These are phyloP conservation scores for Xerocomus minutiporus DNA, from an alignment of 1,284 basidiomycete genomes.

Conservation along the genomic window DNA sequence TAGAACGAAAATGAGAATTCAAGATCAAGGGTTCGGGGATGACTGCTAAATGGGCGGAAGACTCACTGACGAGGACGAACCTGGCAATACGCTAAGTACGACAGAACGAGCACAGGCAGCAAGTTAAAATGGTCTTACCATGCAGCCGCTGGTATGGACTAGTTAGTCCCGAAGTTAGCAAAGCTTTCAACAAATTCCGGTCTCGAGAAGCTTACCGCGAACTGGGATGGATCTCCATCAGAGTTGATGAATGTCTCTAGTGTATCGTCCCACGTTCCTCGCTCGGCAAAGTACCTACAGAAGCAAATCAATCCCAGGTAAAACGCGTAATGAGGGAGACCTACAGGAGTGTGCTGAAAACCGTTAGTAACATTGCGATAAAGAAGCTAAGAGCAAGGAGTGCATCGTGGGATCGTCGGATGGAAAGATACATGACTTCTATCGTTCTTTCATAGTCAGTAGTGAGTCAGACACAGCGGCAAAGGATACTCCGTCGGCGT, in stretches of 20 bases:
- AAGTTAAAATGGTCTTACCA: conserved; percentile 43
- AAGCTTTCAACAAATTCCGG: background rate
- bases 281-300: conserved; percentile 77
- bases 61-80: conserved; percentile 51
- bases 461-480: background rate
- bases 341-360: conserved; percentile 81
- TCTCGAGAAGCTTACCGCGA: conserved; percentile 44
- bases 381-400: conserved; percentile 84
- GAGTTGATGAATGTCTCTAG: conserved; percentile 77
- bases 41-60: background rate
- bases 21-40: background rate
- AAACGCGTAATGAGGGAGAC: conserved; percentile 25
- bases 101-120: background rate
- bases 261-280: conserved; percentile 80
- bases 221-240: conserved; percentile 77
- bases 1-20: background rate
- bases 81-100: conserved; percentile 8
- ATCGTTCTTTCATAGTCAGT: conserved; percentile 56
- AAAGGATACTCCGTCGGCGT: background rate
- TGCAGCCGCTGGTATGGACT: conserved; percentile 76
- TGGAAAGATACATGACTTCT: conserved; percentile 90
- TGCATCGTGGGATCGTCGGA: conserved; percentile 79
- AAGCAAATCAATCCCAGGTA: background rate
- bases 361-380: conserved; percentile 78
- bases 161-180: conserved; percentile 5